Percentiles rank a stretch among this genome's conserved stretches.
Evolutionary conservation across 805 yeast genomes (phyloP).

Genomic region (Sungouiozyma ichnusensis): DNA sequence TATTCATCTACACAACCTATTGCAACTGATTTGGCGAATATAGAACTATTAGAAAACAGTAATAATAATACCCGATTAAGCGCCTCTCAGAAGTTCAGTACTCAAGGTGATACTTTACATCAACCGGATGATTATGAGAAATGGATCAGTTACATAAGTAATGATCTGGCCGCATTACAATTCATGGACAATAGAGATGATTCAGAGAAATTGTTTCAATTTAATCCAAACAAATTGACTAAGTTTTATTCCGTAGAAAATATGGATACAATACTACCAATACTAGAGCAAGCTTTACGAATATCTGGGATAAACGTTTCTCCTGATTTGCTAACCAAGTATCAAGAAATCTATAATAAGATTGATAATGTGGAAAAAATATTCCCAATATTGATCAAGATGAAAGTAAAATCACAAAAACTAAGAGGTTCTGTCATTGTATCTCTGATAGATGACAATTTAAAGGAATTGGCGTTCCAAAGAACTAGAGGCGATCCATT

Average conservation of each 20-base stretch:
- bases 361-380: slow-evolving; percentile 14
- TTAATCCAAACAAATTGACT: slow-evolving; percentile 21
- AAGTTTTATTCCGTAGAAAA: slow-evolving; percentile 22
- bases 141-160: slow-evolving; percentile 17
- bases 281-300: slow-evolving; percentile 23
- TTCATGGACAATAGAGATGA: slow-evolving; percentile 8
- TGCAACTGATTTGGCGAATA: slow-evolving; percentile 30
- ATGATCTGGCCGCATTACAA: slow-evolving; percentile 22
- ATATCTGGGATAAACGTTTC: slow-evolving; percentile 17
- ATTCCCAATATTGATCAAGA: slow-evolving; percentile 31
- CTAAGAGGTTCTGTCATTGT: slow-evolving; percentile 40
- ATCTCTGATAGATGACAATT: slow-evolving; percentile 29
- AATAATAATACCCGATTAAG: slow-evolving; percentile 3
- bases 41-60: slow-evolving; percentile 13
- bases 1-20: slow-evolving; percentile 38
- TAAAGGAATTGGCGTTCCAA: slow-evolving; percentile 43
- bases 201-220: slow-evolving; percentile 3
- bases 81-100: slow-evolving; percentile 17
- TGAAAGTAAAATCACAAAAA: slow-evolving; percentile 32
- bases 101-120: slow-evolving; percentile 6
- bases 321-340: slow-evolving; percentile 15
- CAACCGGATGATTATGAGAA: slow-evolving; percentile 9
- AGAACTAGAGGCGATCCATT: slow-evolving; percentile 57
- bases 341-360: slow-evolving; percentile 7
- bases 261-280: slow-evolving; percentile 20